Percentiles rank a stretch among this genome's conserved stretches.
Conservation (phyloP, 352 stramenopile species). For the Phytophthora rubi region DNA sequence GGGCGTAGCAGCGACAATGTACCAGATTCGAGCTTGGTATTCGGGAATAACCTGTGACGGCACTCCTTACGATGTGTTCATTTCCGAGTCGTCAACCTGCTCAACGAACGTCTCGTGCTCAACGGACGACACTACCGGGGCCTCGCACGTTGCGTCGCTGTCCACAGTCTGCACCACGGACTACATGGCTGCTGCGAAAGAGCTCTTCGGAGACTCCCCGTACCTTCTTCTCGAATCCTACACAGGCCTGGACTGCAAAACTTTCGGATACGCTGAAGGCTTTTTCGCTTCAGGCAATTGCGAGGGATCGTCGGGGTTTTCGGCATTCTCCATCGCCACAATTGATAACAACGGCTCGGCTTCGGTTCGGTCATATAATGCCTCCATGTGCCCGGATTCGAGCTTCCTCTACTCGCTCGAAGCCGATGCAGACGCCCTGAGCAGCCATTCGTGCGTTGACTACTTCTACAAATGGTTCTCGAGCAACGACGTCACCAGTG, state of each 20-base stretch:
- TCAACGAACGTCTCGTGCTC: not conserved
- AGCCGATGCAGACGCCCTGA: not conserved
- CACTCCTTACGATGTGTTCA: constrained; percentile 14
- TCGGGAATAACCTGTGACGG: constrained; percentile 1
- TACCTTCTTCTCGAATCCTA: constrained; percentile 5
- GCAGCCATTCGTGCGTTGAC: not conserved
- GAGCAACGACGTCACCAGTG: constrained; percentile 2
- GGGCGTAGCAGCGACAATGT: not conserved
- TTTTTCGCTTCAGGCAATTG: constrained; percentile 18
- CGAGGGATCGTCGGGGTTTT: constrained; percentile 3
- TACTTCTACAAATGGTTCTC: constrained; percentile 16
- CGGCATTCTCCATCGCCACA: not conserved
- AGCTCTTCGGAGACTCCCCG: constrained; percentile 4
- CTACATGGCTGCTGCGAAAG: constrained; percentile 10
- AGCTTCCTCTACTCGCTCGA: not conserved
- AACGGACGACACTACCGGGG: not conserved
- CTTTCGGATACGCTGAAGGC: not conserved
- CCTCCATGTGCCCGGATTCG: not conserved
- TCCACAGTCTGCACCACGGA: constrained; percentile 6
- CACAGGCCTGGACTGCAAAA: not conserved
- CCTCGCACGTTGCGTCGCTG: not conserved
- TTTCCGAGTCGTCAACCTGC: constrained; percentile 6
- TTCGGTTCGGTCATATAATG: not conserved
- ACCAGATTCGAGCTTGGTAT: constrained; percentile 2
- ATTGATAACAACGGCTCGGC: constrained; percentile 7